phyloP scores from a whole-genome alignment of 345 rosid genomes.

The Eucalyptus coolabah region DNA sequence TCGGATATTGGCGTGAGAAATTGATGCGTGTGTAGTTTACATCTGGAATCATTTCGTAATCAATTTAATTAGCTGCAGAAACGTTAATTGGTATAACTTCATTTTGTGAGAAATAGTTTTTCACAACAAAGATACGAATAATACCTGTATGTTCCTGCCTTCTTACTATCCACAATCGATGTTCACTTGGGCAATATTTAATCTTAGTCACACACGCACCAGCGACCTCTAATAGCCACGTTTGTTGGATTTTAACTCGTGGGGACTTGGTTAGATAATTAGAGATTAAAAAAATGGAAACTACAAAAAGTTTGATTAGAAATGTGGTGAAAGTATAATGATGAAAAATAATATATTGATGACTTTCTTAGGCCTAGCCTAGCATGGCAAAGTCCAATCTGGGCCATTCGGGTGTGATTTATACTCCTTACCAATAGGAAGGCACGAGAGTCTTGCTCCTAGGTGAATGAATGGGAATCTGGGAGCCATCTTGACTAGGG shows the following conservation, averaged over 20 bases:
- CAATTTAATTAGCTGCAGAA: background rate
- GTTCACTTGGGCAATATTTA: background rate
- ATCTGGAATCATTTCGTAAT: background rate
- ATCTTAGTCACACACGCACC: background rate
- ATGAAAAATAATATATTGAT: background rate
- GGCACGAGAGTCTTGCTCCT: too few species aligned
- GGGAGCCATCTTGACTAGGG: too few species aligned
- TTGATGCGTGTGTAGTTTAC: background rate
- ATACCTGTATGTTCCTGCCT: background rate
- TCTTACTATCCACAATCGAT: background rate
- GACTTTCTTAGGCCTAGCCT: background rate
- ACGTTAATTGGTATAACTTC: background rate
- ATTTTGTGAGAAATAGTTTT: background rate
- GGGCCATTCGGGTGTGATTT: too few species aligned
- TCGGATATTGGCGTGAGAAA: background rate
- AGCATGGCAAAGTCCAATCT: background rate
- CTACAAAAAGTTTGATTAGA: background rate
- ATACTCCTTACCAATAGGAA: too few species aligned
- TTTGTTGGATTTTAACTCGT: background rate
- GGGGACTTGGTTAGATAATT: background rate
- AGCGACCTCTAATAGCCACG: background rate
- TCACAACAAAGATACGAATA: background rate
- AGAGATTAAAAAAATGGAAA: background rate
- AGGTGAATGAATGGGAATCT: too few species aligned
- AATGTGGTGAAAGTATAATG: background rate